Percentiles rank a stretch among this genome's conserved stretches.
These are phyloP conservation scores for Cocos nucifera DNA, from an alignment of 176 grass and related monocot genomes.

Conservation along the genomic window DNA sequence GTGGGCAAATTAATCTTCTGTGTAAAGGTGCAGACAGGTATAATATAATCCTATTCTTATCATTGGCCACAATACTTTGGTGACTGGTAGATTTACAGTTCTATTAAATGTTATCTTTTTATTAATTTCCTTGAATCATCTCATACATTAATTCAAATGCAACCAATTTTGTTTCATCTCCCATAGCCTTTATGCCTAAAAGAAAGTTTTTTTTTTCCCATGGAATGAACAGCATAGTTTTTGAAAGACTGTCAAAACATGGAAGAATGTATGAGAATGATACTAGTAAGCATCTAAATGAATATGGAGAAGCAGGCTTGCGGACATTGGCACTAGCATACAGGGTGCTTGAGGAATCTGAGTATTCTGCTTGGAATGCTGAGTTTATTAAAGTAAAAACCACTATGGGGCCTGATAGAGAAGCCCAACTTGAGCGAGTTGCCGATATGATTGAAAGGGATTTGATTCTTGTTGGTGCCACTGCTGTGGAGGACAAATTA, in stretches of 20 bases:
- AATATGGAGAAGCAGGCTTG: slow-evolving; percentile 89
- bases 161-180: neutral
- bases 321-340: slow-evolving; percentile 78
- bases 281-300: slow-evolving; percentile 70
- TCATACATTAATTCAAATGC: no score
- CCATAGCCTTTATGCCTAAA: neutral
- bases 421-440: slow-evolving; percentile 59
- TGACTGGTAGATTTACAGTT: no score
- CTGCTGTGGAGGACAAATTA: slow-evolving; percentile 93
- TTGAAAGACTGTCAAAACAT: slow-evolving; percentile 87
- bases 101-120: no score
- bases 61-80: no score
- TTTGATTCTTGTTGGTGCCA: slow-evolving; percentile 89
- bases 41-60: neutral
- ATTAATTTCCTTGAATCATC: no score
- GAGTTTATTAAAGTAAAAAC: slow-evolving; percentile 91
- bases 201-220: slow-evolving; percentile 16
- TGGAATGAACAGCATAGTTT: slow-evolving; percentile 62
- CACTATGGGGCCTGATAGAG: slow-evolving; percentile 80
- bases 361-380: slow-evolving; percentile 80
- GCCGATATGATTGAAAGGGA: slow-evolving; percentile 90
- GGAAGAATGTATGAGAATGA: slow-evolving; percentile 70
- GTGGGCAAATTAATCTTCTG: slow-evolving; percentile 74
- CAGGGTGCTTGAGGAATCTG: slow-evolving; percentile 74
- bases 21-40: slow-evolving; percentile 99